These are phyloP conservation scores for Nicotiana sylvestris DNA, from an alignment of 257 asterid species.

Conservation along the genomic window DNA sequence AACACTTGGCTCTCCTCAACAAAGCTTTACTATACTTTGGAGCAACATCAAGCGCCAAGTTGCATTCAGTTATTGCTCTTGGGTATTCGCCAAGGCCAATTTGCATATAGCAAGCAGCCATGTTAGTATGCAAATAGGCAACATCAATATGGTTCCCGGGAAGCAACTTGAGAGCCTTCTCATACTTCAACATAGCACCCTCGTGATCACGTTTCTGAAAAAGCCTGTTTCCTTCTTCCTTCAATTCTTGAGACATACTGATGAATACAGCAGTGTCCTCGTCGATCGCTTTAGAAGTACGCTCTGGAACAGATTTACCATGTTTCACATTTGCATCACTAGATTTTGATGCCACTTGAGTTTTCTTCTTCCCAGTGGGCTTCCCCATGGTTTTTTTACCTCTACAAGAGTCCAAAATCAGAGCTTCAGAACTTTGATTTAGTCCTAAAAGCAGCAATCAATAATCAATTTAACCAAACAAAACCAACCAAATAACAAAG, in stretches of 20 bases:
- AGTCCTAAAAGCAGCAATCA: constrained; percentile 7
- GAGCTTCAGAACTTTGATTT: constrained; percentile 14
- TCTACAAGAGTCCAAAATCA: constrained; percentile 7
- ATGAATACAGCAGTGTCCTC: constrained; percentile 91
- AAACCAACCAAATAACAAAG: background rate
- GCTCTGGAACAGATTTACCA: constrained; percentile 37
- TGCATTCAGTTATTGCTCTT: constrained; percentile 75
- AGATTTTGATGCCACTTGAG: constrained; percentile 36
- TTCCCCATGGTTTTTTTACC: constrained; percentile 59
- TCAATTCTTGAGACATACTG: constrained; percentile 81
- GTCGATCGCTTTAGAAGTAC: constrained; percentile 61
- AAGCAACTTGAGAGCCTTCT: constrained; percentile 78
- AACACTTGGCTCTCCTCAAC: constrained; percentile 77
- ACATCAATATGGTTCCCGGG: constrained; percentile 75
- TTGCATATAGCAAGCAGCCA: constrained; percentile 93
- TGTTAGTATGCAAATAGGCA: constrained; percentile 68
- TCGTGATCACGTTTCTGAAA: constrained; percentile 79
- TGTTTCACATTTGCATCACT: constrained; percentile 40
- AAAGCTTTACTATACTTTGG: constrained; percentile 86
- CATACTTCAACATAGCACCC: constrained; percentile 90
- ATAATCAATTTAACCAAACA: background rate
- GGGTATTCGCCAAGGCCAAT: constrained; percentile 92
- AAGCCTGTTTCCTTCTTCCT: constrained; percentile 78
- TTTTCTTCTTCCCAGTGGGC: constrained; percentile 72
- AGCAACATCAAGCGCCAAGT: constrained; percentile 84